A percentile compares a stretch with the other conserved stretches of the same genome.
These are phyloP conservation scores for Acer yangbiense DNA, from an alignment of 345 rosid species.

Conservation along the genomic window DNA sequence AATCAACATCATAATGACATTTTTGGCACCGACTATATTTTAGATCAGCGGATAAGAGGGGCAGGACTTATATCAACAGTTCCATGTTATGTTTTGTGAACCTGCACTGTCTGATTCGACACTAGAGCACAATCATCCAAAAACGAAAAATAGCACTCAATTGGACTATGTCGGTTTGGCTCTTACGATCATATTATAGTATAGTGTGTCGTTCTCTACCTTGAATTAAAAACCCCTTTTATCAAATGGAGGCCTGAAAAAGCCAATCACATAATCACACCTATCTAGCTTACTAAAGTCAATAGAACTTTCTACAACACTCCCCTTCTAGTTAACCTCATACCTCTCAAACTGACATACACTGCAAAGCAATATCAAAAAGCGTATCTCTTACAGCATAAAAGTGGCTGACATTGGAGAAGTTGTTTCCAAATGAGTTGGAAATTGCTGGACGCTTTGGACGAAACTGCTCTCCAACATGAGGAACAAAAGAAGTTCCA, in stretches of 20 bases:
- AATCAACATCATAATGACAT: background rate
- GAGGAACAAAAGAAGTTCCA: conserved; percentile 44
- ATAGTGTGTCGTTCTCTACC: background rate
- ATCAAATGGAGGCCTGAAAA: too few species aligned
- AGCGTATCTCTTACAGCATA: conserved; percentile 47
- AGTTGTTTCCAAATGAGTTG: conserved; percentile 52
- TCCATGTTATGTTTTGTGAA: too few species aligned
- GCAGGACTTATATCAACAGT: background rate
- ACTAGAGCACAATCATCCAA: background rate
- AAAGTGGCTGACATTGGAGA: conserved; percentile 61
- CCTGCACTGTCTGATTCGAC: background rate
- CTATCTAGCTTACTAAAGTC: too few species aligned
- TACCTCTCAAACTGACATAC: conserved; percentile 6
- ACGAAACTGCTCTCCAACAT: conserved; percentile 50
- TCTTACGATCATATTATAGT: background rate
- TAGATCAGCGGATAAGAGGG: background rate
- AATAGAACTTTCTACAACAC: too few species aligned
- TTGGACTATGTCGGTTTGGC: background rate
- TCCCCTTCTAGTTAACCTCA: background rate
- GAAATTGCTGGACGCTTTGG: conserved; percentile 38
- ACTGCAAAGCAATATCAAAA: conserved; percentile 47
- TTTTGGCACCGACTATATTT: background rate
- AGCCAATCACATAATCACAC: background rate
- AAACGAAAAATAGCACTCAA: background rate
- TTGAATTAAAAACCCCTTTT: background rate